Conservation (phyloP, 2,329 filamentous ascomycete species). For the Stagonosporopsis rhizophila region DNA sequence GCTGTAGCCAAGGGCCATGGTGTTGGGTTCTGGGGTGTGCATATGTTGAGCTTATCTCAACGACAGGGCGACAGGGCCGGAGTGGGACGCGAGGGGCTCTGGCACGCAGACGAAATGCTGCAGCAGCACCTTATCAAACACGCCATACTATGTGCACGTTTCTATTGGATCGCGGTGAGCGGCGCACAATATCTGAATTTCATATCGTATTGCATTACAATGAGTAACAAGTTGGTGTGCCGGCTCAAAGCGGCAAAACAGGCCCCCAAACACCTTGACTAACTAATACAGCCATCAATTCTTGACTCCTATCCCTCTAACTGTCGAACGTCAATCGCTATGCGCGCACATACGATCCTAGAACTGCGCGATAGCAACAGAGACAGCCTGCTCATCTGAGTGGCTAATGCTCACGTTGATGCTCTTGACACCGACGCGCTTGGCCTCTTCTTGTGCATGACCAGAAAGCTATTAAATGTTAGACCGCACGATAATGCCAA, state of each 20-base stretch:
- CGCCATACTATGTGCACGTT: background rate
- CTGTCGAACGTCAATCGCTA: background rate
- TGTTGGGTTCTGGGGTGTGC: constrained; percentile 19
- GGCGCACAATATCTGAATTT: background rate
- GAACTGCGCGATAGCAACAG: constrained; percentile 86
- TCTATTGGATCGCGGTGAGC: background rate
- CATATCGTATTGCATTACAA: constrained; percentile 16
- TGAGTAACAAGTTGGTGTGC: constrained; percentile 13
- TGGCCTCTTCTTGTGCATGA: constrained; percentile 81
- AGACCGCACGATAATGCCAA: constrained; percentile 14
- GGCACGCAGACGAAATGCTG: constrained; percentile 3
- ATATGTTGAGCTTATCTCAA: constrained; percentile 23
- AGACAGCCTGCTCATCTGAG: constrained; percentile 91
- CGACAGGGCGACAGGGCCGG: constrained; percentile 3
- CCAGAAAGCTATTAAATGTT: constrained; percentile 74
- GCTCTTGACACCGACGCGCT: constrained; percentile 83
- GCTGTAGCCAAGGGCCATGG: constrained; percentile 19
- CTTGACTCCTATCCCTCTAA: constrained; percentile 1
- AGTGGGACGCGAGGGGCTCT: constrained; percentile 9
- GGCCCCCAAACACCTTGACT: constrained; percentile 4
- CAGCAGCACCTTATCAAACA: background rate
- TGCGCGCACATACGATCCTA: constrained; percentile 48
- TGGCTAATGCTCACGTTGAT: constrained; percentile 96
- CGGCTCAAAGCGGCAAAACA: constrained; percentile 6
- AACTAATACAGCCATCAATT: constrained; percentile 6